phyloP scores from a whole-genome alignment of 345 rosid species.

The Populus simonii region DNA sequence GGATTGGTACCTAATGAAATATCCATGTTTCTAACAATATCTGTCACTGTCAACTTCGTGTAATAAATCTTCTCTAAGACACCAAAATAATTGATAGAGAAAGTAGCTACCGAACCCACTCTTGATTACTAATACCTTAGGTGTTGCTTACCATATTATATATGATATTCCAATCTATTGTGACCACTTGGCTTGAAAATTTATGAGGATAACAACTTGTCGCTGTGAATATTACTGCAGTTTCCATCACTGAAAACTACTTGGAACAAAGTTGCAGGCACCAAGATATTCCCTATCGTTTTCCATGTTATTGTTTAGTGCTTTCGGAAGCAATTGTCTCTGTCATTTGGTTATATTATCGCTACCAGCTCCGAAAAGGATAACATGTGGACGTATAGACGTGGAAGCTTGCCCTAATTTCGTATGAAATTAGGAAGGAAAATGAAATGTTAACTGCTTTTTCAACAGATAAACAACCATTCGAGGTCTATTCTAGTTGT shows the following conservation, averaged over 20 bases:
- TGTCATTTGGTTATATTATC: background rate
- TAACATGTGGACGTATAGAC: background rate
- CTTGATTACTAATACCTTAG: background rate
- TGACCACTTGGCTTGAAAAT: background rate
- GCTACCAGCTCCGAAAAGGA: background rate
- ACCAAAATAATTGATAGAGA: background rate
- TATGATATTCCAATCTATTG: background rate
- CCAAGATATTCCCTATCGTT: slow-evolving; percentile 5
- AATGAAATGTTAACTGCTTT: background rate
- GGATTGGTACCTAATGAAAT: too few relatives aligned
- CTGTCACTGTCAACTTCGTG: background rate
- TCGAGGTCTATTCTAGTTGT: too few relatives aligned
- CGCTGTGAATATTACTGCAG: background rate
- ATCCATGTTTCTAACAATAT: too few relatives aligned
- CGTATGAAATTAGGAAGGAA: background rate
- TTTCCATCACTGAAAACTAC: slow-evolving; percentile 17
- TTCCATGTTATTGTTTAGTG: slow-evolving; percentile 1
- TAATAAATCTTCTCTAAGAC: background rate
- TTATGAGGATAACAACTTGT: background rate
- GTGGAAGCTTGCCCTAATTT: background rate
- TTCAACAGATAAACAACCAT: background rate
- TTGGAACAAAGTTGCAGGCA: background rate
- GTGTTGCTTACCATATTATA: background rate
- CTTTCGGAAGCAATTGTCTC: background rate
- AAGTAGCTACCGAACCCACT: background rate